Evolutionary conservation across 1,139 yeast species (phyloP).

Genomic region (Kodamaea plutei): DNA sequence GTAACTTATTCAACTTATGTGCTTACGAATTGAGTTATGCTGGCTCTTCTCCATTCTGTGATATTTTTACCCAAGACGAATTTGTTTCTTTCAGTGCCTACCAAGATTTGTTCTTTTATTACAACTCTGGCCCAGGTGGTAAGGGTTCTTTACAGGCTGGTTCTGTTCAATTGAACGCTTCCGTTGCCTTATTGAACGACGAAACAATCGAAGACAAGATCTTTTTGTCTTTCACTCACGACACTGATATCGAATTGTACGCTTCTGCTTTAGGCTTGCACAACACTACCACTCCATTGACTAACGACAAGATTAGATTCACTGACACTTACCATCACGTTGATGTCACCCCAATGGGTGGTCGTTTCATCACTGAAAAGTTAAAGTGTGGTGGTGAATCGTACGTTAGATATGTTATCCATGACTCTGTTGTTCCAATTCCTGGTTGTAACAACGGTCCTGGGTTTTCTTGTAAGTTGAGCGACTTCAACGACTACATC

Average conservation of each 20-base stretch:
- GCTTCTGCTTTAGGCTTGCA: conserved; percentile 50
- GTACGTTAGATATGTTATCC: conserved; percentile 23
- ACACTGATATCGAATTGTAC: conserved; percentile 49
- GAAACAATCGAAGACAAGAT: conserved; percentile 26
- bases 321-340: conserved; percentile 24
- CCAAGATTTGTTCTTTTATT: conserved; percentile 39
- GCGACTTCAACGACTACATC: conserved; percentile 19
- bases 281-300: conserved; percentile 28
- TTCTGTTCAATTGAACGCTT: conserved; percentile 29
- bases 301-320: conserved; percentile 22
- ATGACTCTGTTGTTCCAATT: conserved; percentile 27
- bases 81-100: conserved; percentile 47
- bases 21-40: conserved; percentile 47
- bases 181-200: conserved; percentile 27
- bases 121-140: conserved; percentile 21
- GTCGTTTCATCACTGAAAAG: conserved; percentile 25
- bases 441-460: conserved; percentile 26
- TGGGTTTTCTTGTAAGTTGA: conserved; percentile 28
- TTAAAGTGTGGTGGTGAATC: conserved; percentile 18
- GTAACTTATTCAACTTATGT: conserved; percentile 39
- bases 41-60: conserved; percentile 45
- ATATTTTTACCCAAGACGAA: conserved; percentile 45
- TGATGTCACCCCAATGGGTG: conserved; percentile 25
- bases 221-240: conserved; percentile 54
- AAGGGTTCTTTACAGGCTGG: conserved; percentile 22